Conservation (phyloP, 805 yeast species). For the Kodamaea kaohsiungensis region DNA sequence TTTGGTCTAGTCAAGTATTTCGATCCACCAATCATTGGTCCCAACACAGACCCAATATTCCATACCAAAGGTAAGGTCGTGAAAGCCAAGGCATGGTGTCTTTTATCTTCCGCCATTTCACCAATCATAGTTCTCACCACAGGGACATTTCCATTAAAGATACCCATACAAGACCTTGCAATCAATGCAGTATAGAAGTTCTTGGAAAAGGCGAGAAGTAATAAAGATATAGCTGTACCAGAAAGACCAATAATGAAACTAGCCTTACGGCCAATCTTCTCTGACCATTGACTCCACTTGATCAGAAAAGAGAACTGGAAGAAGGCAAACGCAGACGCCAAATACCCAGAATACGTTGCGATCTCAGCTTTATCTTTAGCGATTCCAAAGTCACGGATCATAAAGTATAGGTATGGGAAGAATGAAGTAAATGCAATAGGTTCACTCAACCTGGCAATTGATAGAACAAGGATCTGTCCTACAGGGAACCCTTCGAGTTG, state of each 20-base stretch:
- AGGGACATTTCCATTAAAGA: conserved; percentile 31
- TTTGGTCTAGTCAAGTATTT: conserved; percentile 27
- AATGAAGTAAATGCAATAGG: conserved; percentile 16
- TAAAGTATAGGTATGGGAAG: conserved; percentile 17
- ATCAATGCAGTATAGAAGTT: conserved; percentile 29
- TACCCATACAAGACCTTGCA: conserved; percentile 30
- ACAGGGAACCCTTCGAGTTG: conserved; percentile 21
- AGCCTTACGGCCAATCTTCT: conserved; percentile 30
- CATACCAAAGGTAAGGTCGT: conserved; percentile 32
- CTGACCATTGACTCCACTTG: conserved; percentile 33
- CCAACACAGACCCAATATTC: conserved; percentile 33
- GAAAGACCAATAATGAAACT: conserved; percentile 27
- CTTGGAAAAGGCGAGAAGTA: conserved; percentile 31
- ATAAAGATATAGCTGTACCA: conserved; percentile 26
- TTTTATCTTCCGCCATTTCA: conserved; percentile 30
- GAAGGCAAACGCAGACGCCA: conserved; percentile 25
- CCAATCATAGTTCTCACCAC: conserved; percentile 34
- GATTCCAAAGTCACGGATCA: conserved; percentile 25
- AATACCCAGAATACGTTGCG: conserved; percentile 21
- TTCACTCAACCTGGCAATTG: conserved; percentile 17
- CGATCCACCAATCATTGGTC: conserved; percentile 36
- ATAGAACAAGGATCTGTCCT: conserved; percentile 22
- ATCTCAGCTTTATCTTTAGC: conserved; percentile 21
- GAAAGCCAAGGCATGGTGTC: conserved; percentile 35
- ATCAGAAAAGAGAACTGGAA: conserved; percentile 25